Conservation (phyloP, 2,329 filamentous ascomycete species). For the Zymoseptoria pseudotritici region DNA sequence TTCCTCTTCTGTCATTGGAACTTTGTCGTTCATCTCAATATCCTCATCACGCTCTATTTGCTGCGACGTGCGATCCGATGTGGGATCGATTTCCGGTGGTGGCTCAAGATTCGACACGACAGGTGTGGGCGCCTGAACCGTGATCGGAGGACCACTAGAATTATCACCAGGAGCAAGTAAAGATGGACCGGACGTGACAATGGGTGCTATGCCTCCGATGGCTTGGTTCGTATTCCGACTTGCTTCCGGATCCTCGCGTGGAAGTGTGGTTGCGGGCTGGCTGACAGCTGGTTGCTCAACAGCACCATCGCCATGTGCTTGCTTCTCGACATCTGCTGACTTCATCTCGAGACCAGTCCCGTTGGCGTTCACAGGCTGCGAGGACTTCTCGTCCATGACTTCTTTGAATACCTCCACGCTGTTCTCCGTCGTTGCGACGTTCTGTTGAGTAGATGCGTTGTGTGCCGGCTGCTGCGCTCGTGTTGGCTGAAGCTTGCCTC, state of each 20-base stretch:
- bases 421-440: slow-evolving; percentile 35
- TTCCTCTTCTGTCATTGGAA: slow-evolving; percentile 46
- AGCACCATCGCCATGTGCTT: slow-evolving; percentile 8
- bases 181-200: slow-evolving; percentile 8
- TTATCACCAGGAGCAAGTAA: not conserved
- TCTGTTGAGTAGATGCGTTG: slow-evolving; percentile 45
- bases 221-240: slow-evolving; percentile 1
- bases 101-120: slow-evolving; percentile 24
- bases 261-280: slow-evolving; percentile 4
- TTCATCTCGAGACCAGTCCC: slow-evolving; percentile 8
- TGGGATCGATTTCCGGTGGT: slow-evolving; percentile 30
- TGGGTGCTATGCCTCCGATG: not conserved
- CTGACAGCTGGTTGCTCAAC: slow-evolving; percentile 12
- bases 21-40: slow-evolving; percentile 50
- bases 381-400: slow-evolving; percentile 38
- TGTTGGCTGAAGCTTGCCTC: slow-evolving; percentile 30
- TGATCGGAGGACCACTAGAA: slow-evolving; percentile 30
- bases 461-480: slow-evolving; percentile 35
- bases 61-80: slow-evolving; percentile 44
- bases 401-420: slow-evolving; percentile 40
- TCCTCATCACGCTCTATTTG: slow-evolving; percentile 46
- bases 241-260: not conserved
- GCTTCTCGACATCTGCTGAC: slow-evolving; percentile 14
- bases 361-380: slow-evolving; percentile 8
- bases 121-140: slow-evolving; percentile 41